A percentile compares a stretch with the other conserved stretches of the same genome.
Conservation (phyloP, 768 basidiomycete genomes). For the Polyporus arcularius region DNA sequence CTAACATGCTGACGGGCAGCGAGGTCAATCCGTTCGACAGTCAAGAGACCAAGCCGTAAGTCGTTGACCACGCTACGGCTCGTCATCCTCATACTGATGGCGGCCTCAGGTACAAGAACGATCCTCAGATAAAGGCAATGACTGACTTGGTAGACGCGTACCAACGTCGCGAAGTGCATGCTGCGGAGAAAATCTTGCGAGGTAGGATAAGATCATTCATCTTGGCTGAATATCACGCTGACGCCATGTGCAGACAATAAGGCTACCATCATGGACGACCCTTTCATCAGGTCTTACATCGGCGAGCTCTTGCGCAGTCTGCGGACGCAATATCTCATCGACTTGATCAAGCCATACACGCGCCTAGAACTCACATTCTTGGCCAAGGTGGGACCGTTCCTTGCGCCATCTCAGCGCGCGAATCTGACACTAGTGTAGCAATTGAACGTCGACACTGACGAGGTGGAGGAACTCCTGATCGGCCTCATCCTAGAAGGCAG, state of each 20-base stretch:
- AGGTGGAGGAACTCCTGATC: constrained; percentile 93
- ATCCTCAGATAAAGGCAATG: constrained; percentile 97
- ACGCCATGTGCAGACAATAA: constrained; percentile 68
- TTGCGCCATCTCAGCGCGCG: neutral
- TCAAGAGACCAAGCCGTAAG: constrained; percentile 97
- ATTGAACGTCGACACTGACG: constrained; percentile 88
- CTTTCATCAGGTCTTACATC: constrained; percentile 94
- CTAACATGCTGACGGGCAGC: constrained; percentile 97
- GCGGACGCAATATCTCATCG: constrained; percentile 95
- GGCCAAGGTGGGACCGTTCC: constrained; percentile 62
- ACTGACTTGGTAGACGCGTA: constrained; percentile 96
- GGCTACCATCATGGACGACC: constrained; percentile 93
- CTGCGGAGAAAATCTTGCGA: constrained; percentile 94
- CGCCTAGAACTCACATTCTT: constrained; percentile 91
- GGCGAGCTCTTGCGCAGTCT: constrained; percentile 93
- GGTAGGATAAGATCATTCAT: constrained; percentile 46
- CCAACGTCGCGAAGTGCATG: constrained; percentile 92
- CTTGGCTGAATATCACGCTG: neutral
- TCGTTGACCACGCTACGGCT: constrained; percentile 9
- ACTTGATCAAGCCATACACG: constrained; percentile 97
- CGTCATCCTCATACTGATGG: neutral
- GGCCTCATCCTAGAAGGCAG: constrained; percentile 96
- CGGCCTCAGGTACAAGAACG: constrained; percentile 78
- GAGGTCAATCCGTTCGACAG: constrained; percentile 99
- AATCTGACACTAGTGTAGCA: constrained; percentile 52